phyloP scores from a whole-genome alignment of 768 basidiomycete species.

The Saitozyma sp. region DNA sequence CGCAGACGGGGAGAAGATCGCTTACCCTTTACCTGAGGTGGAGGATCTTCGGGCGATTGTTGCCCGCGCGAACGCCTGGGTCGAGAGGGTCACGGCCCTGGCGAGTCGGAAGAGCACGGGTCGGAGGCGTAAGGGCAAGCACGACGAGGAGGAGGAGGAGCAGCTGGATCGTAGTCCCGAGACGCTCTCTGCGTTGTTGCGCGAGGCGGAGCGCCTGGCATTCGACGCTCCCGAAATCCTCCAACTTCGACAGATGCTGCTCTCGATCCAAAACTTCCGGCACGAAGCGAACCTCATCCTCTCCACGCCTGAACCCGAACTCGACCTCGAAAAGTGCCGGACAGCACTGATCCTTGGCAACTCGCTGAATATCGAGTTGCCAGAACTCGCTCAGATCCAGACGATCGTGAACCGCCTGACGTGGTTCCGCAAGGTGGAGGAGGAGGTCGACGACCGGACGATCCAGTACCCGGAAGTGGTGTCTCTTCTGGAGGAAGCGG shows the following conservation, averaged over 20 bases:
- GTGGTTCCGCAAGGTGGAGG: constrained; percentile 68
- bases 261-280: constrained; percentile 39
- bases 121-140: constrained; percentile 31
- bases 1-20: constrained; percentile 85
- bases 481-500: constrained; percentile 68
- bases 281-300: constrained; percentile 38
- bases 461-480: constrained; percentile 77
- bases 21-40: constrained; percentile 70
- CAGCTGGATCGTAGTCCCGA: constrained; percentile 69
- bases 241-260: constrained; percentile 39
- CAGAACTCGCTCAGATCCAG: constrained; percentile 74
- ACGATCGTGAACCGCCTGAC: constrained; percentile 77
- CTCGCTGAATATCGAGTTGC: constrained; percentile 75
- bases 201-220: constrained; percentile 73
- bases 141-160: constrained; percentile 52
- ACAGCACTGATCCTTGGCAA: constrained; percentile 39
- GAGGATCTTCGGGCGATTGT: constrained; percentile 74
- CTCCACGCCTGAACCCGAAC: constrained; percentile 24
- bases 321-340: constrained; percentile 36
- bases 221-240: constrained; percentile 80
- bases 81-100: constrained; percentile 59
- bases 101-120: constrained; percentile 35
- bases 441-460: constrained; percentile 67
- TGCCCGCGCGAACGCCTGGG: constrained; percentile 77
- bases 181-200: constrained; percentile 68